Evolutionary conservation across 192 early-diverging fungal species (phyloP), one percentile per base, ranked within the genome.

Genomic region (Jimgerdemannia lactiflua): DNA sequence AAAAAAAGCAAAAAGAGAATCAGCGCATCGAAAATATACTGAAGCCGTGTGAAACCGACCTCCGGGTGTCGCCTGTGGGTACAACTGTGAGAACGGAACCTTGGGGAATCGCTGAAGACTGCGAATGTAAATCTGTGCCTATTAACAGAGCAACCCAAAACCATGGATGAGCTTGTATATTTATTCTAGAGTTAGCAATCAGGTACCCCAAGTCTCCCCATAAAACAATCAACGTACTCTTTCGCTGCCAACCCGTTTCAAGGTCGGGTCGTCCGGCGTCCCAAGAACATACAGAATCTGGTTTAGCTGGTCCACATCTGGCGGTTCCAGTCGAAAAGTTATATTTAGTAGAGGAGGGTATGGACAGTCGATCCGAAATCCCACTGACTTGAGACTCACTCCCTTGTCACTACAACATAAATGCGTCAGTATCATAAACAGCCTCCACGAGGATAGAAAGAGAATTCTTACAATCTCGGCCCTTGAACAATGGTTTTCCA

Each of bases 261-360:
- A 82, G 6, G 95, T 95, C 43, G 87, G 94, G 74, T 95, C 95
- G 79, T 95, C 94, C n/a, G 98, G 98, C 2, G 97, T 97, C 64
- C 98, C 98, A 64, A 98, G 89, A 65, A 99, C 93, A 71, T 90
- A 88, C 71, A 99, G 85, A 70, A 99, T 99, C 84, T 98, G 95
- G 83, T 97, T 98, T 77, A 99, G 86, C 83, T 99, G 98, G 80
- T 99, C 97, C n/a, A 98, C 97, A 80, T 96, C 79, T 81, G 71
- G 68, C 39, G 7, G 4, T 17, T 72, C 49, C 54, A 64, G 40
- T 40, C 29, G 29, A 29, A 29, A 29, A 29, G 29, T 29, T 29
- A 29, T 29, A 29, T 29, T 29, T 29, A 29, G 29, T 29, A 1
- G 29, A 29, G 29, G 29, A 1, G 29, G 29, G 29, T 29, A 1